A percentile compares a stretch with the other conserved stretches of the same genome.
Evolutionary conservation across 768 basidiomycete genomes (phyloP).

Genomic region (Leccinellum rugosiceps): DNA sequence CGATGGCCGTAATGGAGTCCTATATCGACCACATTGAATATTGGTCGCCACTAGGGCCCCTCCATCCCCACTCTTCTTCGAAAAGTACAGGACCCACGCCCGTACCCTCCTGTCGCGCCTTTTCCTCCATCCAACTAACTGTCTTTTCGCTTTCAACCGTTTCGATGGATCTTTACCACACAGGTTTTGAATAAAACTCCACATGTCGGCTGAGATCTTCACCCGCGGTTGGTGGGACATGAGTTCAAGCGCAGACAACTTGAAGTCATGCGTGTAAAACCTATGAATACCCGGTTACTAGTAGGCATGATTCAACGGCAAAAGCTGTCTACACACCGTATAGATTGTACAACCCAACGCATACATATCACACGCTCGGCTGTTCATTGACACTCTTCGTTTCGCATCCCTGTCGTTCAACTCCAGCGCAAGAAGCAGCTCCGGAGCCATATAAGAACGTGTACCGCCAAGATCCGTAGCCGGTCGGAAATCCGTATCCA

Average conservation of each 20-base stretch:
- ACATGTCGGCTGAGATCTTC: constrained; percentile 21
- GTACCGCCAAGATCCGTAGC: constrained; percentile 17
- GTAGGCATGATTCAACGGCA: background rate
- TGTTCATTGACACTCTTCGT: constrained; percentile 22
- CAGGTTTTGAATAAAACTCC: constrained; percentile 30
- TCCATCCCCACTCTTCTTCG: constrained; percentile 22
- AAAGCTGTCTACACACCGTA: constrained; percentile 24
- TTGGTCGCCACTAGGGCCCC: background rate
- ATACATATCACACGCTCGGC: constrained; percentile 38
- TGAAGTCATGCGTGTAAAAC: constrained; percentile 13
- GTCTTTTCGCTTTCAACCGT: constrained; percentile 25
- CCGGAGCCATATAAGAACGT: constrained; percentile 24
- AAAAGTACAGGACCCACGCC: background rate
- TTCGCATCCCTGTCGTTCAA: constrained; percentile 3
- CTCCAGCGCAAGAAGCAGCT: background rate
- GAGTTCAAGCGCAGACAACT: background rate
- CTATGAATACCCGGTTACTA: constrained; percentile 3
- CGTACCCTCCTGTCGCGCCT: constrained; percentile 6
- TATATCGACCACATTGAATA: constrained; percentile 12
- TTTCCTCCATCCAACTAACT: constrained; percentile 24
- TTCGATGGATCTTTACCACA: constrained; percentile 16
- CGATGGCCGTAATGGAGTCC: no score
- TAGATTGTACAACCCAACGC: constrained; percentile 41
- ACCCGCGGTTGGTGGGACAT: constrained; percentile 2
- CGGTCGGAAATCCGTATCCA: constrained; percentile 8